Conservation (phyloP, 192 early-diverging fungal genomes). For the Spinellus fusiger region DNA sequence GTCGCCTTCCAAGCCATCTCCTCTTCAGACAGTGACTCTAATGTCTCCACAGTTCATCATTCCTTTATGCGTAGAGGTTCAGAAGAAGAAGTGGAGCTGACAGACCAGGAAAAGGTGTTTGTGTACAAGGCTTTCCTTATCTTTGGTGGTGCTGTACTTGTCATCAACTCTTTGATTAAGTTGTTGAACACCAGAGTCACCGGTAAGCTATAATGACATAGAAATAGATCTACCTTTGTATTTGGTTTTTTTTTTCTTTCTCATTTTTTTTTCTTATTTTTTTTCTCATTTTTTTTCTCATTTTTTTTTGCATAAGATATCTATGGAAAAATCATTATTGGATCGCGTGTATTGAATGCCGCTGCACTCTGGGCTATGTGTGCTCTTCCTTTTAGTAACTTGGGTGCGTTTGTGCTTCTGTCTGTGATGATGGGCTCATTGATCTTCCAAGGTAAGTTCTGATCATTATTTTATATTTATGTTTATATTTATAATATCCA, state of each 20-base stretch:
- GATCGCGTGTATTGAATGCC: constrained; percentile 19
- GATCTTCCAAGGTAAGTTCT: constrained; percentile 19
- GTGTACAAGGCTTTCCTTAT: constrained; percentile 33
- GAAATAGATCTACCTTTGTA: background rate
- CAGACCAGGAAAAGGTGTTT: constrained; percentile 25
- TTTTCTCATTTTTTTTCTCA: background rate
- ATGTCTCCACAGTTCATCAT: background rate
- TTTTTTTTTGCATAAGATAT: constrained; percentile 11
- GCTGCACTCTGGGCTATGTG: constrained; percentile 28
- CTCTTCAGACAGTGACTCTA: background rate
- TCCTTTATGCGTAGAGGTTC: background rate
- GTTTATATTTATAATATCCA: background rate
- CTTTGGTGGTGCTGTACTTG: constrained; percentile 22
- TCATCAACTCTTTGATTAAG: constrained; percentile 31
- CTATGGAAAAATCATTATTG: constrained; percentile 30
- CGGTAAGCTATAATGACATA: constrained; percentile 9
- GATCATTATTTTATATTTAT: background rate
- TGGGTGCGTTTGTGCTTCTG: constrained; percentile 22
- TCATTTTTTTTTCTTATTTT: background rate
- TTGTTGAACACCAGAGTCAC: constrained; percentile 28
- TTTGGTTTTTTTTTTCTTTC: background rate
- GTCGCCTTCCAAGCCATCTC: background rate
- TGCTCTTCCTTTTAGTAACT: constrained; percentile 25
- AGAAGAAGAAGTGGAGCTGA: constrained; percentile 1
- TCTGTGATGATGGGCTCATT: constrained; percentile 24